A percentile compares a stretch with the other conserved stretches of the same genome.
phyloP scores from a whole-genome alignment of 768 basidiomycete genomes.

The Tulasnella sp. region DNA sequence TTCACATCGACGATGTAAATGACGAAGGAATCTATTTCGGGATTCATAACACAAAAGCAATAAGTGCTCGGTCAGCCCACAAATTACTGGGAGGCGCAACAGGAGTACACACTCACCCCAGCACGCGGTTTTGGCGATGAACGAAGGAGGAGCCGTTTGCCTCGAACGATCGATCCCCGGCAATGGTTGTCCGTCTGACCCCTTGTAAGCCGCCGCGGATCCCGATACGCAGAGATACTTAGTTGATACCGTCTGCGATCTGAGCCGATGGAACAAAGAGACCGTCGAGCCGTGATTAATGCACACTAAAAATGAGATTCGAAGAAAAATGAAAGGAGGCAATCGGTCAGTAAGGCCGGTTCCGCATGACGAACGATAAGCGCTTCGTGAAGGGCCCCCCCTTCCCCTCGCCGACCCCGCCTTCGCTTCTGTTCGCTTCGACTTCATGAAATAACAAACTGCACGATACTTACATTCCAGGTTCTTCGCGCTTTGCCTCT shows the following conservation, averaged over 20 bases:
- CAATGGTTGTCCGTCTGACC: constrained; percentile 84
- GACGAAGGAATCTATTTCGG: constrained; percentile 73
- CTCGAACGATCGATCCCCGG: constrained; percentile 73
- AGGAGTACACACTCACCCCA: constrained; percentile 60
- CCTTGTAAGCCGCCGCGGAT: constrained; percentile 85
- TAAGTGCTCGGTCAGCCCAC: background rate
- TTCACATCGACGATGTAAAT: constrained; percentile 96
- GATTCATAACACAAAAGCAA: background rate
- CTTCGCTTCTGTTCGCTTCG: background rate
- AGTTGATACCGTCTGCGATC: constrained; percentile 93
- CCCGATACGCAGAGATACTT: constrained; percentile 96
- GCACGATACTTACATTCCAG: constrained; percentile 65
- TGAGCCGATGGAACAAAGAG: constrained; percentile 90
- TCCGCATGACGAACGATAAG: constrained; percentile 18
- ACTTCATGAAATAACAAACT: background rate
- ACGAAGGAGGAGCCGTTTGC: constrained; percentile 73
- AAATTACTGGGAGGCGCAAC: background rate
- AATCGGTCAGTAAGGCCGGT: background rate
- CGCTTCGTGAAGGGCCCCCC: background rate
- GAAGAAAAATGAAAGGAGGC: constrained; percentile 25
- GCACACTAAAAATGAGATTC: constrained; percentile 55
- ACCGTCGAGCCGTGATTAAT: constrained; percentile 95
- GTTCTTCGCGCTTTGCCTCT: constrained; percentile 90
- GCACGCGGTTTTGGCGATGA: constrained; percentile 83
- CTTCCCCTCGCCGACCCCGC: background rate